phyloP scores from a whole-genome alignment of 805 yeast species.

The Candida ipomoeae region DNA sequence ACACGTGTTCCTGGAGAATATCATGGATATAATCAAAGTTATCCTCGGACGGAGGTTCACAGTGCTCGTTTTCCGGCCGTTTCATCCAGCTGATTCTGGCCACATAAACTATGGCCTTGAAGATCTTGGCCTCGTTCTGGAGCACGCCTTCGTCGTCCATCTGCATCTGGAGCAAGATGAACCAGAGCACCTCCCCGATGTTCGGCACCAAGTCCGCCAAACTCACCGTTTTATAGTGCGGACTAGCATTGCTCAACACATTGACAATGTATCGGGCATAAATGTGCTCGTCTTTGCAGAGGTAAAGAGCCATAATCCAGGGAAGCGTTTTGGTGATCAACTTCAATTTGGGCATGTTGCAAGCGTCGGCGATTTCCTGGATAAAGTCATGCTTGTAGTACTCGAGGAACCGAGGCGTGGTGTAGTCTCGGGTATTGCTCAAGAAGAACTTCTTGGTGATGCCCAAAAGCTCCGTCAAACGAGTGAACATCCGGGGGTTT shows the following conservation, averaged over 20 bases:
- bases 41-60: slow-evolving; percentile 10
- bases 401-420: slow-evolving; percentile 72
- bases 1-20: slow-evolving; percentile 50
- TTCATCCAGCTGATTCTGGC: slow-evolving; percentile 25
- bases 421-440: slow-evolving; percentile 63
- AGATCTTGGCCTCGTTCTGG: slow-evolving; percentile 33
- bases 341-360: slow-evolving; percentile 42
- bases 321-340: slow-evolving; percentile 48
- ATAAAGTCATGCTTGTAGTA: slow-evolving; percentile 61
- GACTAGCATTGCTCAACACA: slow-evolving; percentile 51
- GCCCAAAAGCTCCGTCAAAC: slow-evolving; percentile 62
- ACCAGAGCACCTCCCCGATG: slow-evolving; percentile 39
- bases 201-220: slow-evolving; percentile 33
- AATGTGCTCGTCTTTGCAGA: slow-evolving; percentile 47
- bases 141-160: slow-evolving; percentile 26
- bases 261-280: slow-evolving; percentile 48
- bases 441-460: slow-evolving; percentile 60
- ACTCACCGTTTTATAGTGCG: slow-evolving; percentile 35
- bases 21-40: slow-evolving; percentile 25
- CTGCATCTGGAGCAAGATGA: slow-evolving; percentile 29
- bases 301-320: slow-evolving; percentile 53
- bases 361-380: slow-evolving; percentile 54
- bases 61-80: slow-evolving; percentile 8
- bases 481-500: slow-evolving; percentile 51
- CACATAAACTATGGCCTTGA: slow-evolving; percentile 41